Percentiles rank a stretch among this genome's conserved stretches.
Evolutionary conservation across 75 land plant genomes (phyloP).

Genomic region (Sequoiadendron giganteum): DNA sequence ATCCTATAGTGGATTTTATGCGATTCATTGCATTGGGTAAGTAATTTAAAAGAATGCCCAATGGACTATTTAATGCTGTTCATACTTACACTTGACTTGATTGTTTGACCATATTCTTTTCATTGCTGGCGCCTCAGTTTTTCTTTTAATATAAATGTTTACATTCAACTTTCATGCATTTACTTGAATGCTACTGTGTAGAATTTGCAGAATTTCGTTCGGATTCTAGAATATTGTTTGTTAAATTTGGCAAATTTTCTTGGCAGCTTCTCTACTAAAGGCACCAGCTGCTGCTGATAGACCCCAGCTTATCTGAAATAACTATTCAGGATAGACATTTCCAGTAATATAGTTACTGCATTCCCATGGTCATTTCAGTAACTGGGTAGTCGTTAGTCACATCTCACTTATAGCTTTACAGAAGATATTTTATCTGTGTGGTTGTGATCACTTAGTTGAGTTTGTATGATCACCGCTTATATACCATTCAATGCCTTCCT

Average conservation of each 20-base stretch:
- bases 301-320: background rate
- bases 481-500: background rate
- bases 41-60: background rate
- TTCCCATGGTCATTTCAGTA: background rate
- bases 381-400: background rate
- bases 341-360: background rate
- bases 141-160: background rate
- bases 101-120: background rate
- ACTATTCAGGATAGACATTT: background rate
- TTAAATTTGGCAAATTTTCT: background rate
- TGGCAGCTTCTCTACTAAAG: background rate
- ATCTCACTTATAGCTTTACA: background rate
- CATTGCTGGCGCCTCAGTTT: background rate
- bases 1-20: background rate
- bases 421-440: background rate
- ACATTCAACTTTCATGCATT: background rate
- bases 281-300: background rate
- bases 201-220: background rate
- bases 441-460: background rate
- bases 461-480: background rate
- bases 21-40: background rate
- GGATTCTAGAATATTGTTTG: background rate
- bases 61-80: background rate
- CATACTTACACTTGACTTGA: background rate
- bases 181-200: background rate